Conservation (phyloP, 73 alveolate genomes). For the Paramecium biaurelia region DNA sequence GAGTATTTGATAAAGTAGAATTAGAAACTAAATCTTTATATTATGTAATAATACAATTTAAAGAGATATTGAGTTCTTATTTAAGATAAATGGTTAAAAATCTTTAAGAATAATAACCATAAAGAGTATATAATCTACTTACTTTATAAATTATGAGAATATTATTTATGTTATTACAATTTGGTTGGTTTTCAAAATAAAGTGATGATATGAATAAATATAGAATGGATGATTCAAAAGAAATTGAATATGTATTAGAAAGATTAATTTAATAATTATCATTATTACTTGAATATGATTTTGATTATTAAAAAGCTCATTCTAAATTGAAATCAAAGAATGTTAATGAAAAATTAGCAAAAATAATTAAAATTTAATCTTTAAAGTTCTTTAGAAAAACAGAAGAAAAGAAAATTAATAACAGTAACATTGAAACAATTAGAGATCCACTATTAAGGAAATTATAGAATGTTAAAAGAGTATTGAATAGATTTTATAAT, state of each 20-base stretch:
- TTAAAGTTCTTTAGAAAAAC: not conserved
- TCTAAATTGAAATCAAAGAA: not conserved
- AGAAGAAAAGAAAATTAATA: not conserved
- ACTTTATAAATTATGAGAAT: slow-evolving; percentile 16
- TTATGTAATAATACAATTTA: not conserved
- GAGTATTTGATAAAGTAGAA: not conserved
- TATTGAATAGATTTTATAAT: not conserved
- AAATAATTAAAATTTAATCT: not conserved
- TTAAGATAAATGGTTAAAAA: not conserved
- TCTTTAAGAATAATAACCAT: not conserved
- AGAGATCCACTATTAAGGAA: slow-evolving; percentile 25
- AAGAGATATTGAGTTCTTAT: not conserved
- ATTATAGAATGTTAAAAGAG: not conserved
- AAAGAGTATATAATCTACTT: not conserved
- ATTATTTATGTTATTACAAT: not conserved
- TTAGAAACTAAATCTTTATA: not conserved
- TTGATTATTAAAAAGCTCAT: not conserved
- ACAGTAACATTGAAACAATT: not conserved
- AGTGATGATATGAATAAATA: not conserved
- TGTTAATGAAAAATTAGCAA: not conserved
- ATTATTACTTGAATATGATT: not conserved
- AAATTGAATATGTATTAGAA: not conserved
- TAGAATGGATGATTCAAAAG: not conserved
- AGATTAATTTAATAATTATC: not conserved
- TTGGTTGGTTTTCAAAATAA: not conserved